These are phyloP conservation scores for Beauveria scarabaeidicola DNA, from an alignment of 2,329 filamentous ascomycete genomes.

Conservation along the genomic window DNA sequence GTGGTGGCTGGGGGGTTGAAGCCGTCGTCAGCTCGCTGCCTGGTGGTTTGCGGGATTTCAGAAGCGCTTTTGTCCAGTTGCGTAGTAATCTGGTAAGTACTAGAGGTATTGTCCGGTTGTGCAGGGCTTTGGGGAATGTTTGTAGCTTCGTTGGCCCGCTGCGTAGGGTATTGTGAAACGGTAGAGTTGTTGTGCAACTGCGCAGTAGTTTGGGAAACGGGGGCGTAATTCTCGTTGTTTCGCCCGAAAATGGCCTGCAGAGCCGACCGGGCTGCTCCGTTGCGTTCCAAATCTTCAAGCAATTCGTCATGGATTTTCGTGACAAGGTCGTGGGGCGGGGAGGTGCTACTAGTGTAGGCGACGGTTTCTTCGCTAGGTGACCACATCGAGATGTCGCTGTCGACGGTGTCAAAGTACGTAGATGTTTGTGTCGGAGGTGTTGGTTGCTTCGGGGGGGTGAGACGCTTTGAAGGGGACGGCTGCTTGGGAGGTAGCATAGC, in stretches of 20 bases:
- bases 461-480: background rate
- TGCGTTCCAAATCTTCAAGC: background rate
- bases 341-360: background rate
- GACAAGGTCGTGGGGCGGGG: background rate
- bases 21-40: background rate
- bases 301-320: background rate
- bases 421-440: background rate
- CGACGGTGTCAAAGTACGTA: background rate
- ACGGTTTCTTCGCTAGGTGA: conserved; percentile 3
- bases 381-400: conserved; percentile 1
- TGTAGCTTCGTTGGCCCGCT: background rate
- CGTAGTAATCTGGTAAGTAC: too few species aligned
- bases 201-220: background rate
- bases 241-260: conserved; percentile 1
- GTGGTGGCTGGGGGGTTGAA: background rate
- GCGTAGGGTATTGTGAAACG: background rate
- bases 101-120: background rate
- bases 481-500: background rate
- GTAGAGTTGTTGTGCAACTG: background rate
- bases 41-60: background rate
- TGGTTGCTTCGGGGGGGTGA: background rate
- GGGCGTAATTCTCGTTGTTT: background rate
- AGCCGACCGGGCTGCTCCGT: background rate
- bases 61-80: background rate
- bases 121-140: background rate